Evolutionary conservation across 768 basidiomycete species (phyloP), one percentile per base, ranked within the genome.

Genomic region (Lactifluus echinatus): DNA sequence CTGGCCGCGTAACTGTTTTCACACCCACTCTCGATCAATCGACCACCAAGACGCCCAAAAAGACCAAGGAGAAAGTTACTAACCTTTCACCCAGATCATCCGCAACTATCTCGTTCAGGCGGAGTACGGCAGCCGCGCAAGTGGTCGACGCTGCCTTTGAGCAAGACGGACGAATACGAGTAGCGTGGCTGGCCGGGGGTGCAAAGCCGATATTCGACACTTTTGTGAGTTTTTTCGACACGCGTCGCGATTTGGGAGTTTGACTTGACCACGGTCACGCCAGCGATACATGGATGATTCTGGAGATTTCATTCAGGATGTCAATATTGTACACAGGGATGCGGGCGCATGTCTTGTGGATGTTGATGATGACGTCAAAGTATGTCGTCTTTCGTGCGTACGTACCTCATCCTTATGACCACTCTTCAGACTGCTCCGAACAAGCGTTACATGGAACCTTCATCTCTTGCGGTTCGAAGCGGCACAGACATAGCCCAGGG

Each of bases 401-500:
- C 8, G 14, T 21, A 48, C n/a, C 28, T 8, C 21, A 24, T 12
- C 23, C 19, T 45, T 23, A 39, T 33, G 33, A 50, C 5, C 45
- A 10, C 29, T 40, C 6, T 54, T 19, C 43, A 79, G 82, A 68
- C 70, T 45, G 68, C 73, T 26, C 72, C 77, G 15, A 82, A 76
- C 63, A 82, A 80, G 64, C 83, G 89, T 39, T 92, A 92, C 67
- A 71, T 73, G 46, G 89, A 92, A 67, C 68, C 78, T 8, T 72
- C 83, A 8, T 72, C 76, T 8, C 63, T 87, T n/a, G 77, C 80
- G 8, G 75, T 90, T 48, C 77, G 77, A 44, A 82, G 84, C n/a
- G 89, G 87, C 7, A 68, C 75, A 26, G 81, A 84, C 57, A 70
- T 84, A 7, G 82, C 80, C n/a, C 79, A 84, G 54, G 81, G 82